These are phyloP conservation scores for Zymoseptoria crescenta DNA, from an alignment of 2,329 filamentous ascomycete species.

Conservation along the genomic window DNA sequence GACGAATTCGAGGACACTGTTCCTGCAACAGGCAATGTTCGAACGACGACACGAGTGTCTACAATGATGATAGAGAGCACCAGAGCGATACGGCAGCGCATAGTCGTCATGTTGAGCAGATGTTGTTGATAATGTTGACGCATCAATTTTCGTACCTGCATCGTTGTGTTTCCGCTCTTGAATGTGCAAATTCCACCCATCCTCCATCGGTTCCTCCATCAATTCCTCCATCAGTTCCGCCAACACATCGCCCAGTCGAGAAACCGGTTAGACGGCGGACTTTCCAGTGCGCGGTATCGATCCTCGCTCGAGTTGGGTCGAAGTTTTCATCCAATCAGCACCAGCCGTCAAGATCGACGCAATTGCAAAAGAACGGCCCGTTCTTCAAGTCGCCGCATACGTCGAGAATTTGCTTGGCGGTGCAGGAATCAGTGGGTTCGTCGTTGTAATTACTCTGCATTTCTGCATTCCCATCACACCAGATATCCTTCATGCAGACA, in stretches of 20 bases:
- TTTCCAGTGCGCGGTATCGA: too few relatives aligned
- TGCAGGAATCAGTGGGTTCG: too few relatives aligned
- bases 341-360: too few relatives aligned
- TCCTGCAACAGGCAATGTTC: too few relatives aligned
- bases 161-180: background rate
- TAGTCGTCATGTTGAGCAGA: background rate
- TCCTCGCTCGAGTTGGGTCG: too few relatives aligned
- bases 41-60: too few relatives aligned
- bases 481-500: background rate
- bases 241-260: background rate
- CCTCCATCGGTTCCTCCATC: background rate
- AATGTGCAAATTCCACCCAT: background rate
- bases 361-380: background rate
- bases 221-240: background rate
- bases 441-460: too few relatives aligned
- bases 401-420: background rate
- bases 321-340: too few relatives aligned
- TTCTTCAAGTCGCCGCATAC: background rate
- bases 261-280: background rate
- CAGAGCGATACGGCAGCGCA: background rate
- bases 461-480: background rate
- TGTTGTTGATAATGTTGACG: background rate
- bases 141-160: background rate
- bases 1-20: too few relatives aligned
- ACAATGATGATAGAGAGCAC: too few relatives aligned